These are phyloP conservation scores for Desmodesmus armatus DNA, from an alignment of 139 green algal genomes.

Conservation along the genomic window DNA sequence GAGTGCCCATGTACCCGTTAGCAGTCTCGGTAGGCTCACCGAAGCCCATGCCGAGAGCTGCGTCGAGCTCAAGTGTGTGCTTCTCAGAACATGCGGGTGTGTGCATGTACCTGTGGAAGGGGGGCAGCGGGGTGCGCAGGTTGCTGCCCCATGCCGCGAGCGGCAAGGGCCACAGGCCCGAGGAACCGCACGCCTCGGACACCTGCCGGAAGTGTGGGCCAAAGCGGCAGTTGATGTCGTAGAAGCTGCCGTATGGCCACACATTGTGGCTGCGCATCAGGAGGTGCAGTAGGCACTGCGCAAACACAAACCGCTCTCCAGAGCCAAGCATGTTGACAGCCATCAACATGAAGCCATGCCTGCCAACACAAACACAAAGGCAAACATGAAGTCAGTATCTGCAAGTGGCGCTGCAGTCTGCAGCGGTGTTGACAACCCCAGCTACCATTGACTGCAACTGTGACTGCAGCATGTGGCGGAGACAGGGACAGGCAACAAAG, in stretches of 20 bases:
- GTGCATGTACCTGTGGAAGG: slow-evolving; percentile 27
- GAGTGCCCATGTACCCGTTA: slow-evolving; percentile 1
- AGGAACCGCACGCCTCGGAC: background rate
- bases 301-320: slow-evolving; percentile 6
- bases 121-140: background rate
- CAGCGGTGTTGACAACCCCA: no score
- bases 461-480: no score
- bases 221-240: slow-evolving; percentile 26
- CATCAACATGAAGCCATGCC: background rate
- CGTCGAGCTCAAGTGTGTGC: background rate
- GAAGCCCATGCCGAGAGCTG: background rate
- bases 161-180: background rate
- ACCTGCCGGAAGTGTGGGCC: background rate
- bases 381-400: no score
- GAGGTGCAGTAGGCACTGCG: slow-evolving; percentile 10
- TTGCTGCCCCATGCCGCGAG: background rate
- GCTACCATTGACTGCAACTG: no score
- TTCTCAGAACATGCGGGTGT: background rate
- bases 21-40: background rate
- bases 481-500: no score
- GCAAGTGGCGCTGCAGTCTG: no score
- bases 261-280: slow-evolving; percentile 19
- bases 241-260: slow-evolving; percentile 8
- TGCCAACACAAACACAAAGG: no score
- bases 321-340: slow-evolving; percentile 22